Conservation (phyloP, 1,284 basidiomycete genomes). For the Puccinia triticina region DNA sequence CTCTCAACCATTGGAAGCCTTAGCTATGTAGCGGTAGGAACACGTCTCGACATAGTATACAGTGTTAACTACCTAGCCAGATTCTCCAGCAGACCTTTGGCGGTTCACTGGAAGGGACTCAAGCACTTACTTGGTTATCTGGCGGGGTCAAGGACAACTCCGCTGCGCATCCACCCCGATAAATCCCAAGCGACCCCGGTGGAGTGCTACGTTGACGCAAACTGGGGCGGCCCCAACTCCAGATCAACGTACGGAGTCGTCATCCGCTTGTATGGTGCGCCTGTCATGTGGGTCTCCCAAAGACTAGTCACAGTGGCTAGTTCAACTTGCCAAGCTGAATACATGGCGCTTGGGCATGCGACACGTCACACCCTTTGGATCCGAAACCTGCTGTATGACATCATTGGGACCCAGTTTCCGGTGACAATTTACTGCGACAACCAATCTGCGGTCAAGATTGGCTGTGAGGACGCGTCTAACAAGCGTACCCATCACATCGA, state of each 20-base stretch:
- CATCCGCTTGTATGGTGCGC: not conserved
- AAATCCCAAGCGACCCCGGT: not conserved
- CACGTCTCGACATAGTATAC: not conserved
- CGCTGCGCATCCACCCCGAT: not conserved
- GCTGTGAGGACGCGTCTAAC: not conserved
- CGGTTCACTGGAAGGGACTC: not conserved
- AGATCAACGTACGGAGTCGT: not conserved
- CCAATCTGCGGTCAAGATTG: not conserved
- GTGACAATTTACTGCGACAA: not conserved
- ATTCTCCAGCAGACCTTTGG: not conserved
- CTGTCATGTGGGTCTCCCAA: not conserved
- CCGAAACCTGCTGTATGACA: not conserved
- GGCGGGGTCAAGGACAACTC: not conserved
- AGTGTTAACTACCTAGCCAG: not conserved
- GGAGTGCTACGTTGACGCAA: not conserved
- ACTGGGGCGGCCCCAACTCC: not conserved
- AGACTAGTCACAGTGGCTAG: not conserved
- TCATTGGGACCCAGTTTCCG: not conserved
- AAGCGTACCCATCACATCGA: not conserved
- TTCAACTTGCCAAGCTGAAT: not conserved
- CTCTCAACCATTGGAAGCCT: not conserved
- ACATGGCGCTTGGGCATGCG: not conserved
- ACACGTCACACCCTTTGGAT: not conserved
- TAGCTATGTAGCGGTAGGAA: conserved; percentile 15
- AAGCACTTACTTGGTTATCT: not conserved